phyloP scores from a whole-genome alignment of 768 basidiomycete species.

The Harrya chromipes region DNA sequence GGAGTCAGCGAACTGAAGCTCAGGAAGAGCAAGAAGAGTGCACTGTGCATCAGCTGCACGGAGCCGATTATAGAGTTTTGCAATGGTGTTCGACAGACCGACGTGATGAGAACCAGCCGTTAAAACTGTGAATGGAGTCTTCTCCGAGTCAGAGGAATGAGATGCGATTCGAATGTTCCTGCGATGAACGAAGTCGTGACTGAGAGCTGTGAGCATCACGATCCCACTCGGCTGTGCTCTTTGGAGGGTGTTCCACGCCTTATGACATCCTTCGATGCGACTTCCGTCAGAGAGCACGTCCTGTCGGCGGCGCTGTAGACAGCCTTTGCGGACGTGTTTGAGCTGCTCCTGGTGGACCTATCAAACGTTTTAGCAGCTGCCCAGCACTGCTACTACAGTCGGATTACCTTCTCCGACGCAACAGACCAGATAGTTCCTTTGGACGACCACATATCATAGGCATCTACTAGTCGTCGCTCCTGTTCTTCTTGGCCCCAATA shows the following conservation, averaged over 20 bases:
- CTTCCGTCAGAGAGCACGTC: constrained; percentile 13
- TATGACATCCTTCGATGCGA: background rate
- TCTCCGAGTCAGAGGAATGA: background rate
- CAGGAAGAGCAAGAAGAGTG: background rate
- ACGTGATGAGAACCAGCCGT: background rate
- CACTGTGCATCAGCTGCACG: background rate
- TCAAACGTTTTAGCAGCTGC: background rate
- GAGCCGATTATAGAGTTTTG: background rate
- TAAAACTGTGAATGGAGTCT: background rate
- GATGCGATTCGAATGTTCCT: background rate
- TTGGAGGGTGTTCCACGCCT: background rate
- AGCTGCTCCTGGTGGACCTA: constrained; percentile 29
- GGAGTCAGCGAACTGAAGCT: background rate
- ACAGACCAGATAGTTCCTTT: constrained; percentile 17
- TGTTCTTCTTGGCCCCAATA: constrained; percentile 21
- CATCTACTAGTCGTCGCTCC: constrained; percentile 7
- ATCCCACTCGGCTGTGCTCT: background rate
- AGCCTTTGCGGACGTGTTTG: constrained; percentile 28
- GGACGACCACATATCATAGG: constrained; percentile 11
- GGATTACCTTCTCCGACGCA: constrained; percentile 16
- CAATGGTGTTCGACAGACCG: background rate
- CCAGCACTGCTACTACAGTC: no score
- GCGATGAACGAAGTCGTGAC: background rate
- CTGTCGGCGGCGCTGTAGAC: constrained; percentile 15
- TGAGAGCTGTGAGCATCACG: background rate